Percentiles rank a stretch among this genome's conserved stretches.
Conservation (phyloP, 208 protist genomes). For the Acanthamoeba pearcei region DNA sequence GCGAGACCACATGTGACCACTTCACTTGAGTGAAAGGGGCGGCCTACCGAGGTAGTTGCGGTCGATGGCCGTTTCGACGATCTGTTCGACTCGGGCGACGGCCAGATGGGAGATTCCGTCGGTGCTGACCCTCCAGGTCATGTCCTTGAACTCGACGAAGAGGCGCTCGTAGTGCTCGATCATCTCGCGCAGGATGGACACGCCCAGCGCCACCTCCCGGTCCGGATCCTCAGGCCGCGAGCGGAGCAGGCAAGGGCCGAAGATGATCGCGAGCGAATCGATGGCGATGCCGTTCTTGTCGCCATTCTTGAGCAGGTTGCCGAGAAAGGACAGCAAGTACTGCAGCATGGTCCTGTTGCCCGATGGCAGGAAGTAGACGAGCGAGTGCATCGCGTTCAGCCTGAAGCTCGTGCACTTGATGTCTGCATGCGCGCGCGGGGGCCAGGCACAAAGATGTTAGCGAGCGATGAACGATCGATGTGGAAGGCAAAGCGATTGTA, state of each 20-base stretch:
- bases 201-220: slow-evolving; percentile 8
- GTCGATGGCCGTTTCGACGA: slow-evolving; percentile 23
- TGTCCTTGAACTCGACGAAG: neutral
- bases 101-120: neutral
- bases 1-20: no score
- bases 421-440: neutral
- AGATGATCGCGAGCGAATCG: neutral
- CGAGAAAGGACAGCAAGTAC: slow-evolving; percentile 34
- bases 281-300: slow-evolving; percentile 26
- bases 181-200: slow-evolving; percentile 23
- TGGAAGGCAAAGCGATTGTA: neutral
- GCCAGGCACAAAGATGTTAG: neutral
- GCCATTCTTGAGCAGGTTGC: slow-evolving; percentile 11
- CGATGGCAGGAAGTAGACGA: neutral
- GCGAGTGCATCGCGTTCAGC: slow-evolving; percentile 11
- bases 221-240: neutral
- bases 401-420: slow-evolving; percentile 37
- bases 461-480: neutral
- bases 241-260: slow-evolving; percentile 35
- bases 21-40: neutral
- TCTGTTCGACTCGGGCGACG: slow-evolving; percentile 25
- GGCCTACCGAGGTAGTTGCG: slow-evolving; percentile 5
- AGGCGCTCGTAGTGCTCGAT: slow-evolving; percentile 14
- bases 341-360: slow-evolving; percentile 43
- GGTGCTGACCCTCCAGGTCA: neutral